A percentile compares a stretch with the other conserved stretches of the same genome.
Evolutionary conservation across 805 yeast species (phyloP).

Genomic region (Barnettozyma californica): DNA sequence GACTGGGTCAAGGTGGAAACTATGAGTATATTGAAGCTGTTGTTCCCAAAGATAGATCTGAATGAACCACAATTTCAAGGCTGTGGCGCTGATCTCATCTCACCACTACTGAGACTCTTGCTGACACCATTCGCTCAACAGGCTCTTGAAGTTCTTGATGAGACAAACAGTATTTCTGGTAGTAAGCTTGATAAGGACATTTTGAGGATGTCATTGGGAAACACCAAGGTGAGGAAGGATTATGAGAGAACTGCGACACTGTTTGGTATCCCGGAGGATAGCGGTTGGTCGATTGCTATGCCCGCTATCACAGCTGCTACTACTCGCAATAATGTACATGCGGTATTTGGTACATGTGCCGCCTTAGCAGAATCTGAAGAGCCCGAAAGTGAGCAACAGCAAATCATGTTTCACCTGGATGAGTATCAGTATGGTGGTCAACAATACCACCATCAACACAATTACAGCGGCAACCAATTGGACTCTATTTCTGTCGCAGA

Average conservation of each 20-base stretch:
- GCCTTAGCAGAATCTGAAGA: slow-evolving; percentile 27
- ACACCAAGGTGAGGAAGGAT: slow-evolving; percentile 67
- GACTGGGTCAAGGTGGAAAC: slow-evolving; percentile 80
- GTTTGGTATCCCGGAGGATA: slow-evolving; percentile 91
- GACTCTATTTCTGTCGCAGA: slow-evolving; percentile 51
- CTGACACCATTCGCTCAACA: slow-evolving; percentile 84
- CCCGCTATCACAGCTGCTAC: slow-evolving; percentile 86
- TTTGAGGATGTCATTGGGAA: slow-evolving; percentile 86
- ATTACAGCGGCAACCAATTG: slow-evolving; percentile 7
- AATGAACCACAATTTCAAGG: slow-evolving; percentile 76
- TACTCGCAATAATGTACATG: slow-evolving; percentile 89
- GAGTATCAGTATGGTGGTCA: slow-evolving; percentile 40
- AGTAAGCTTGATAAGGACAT: slow-evolving; percentile 89
- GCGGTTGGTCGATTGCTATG: slow-evolving; percentile 97
- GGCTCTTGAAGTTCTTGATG: slow-evolving; percentile 87
- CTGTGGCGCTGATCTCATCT: slow-evolving; percentile 90
- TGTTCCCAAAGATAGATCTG: slow-evolving; percentile 75
- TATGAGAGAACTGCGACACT: slow-evolving; percentile 82
- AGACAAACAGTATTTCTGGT: slow-evolving; percentile 79
- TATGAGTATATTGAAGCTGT: slow-evolving; percentile 63
- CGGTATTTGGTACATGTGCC: slow-evolving; percentile 86
- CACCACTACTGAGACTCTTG: slow-evolving; percentile 76
- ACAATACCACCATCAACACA: slow-evolving; percentile 6
- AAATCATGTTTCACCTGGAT: slow-evolving; percentile 50
- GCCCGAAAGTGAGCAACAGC: slow-evolving; percentile 29